Base-by-base conservation (phyloP, 306 rosid species). In the Glycine tomentella region DNA sequence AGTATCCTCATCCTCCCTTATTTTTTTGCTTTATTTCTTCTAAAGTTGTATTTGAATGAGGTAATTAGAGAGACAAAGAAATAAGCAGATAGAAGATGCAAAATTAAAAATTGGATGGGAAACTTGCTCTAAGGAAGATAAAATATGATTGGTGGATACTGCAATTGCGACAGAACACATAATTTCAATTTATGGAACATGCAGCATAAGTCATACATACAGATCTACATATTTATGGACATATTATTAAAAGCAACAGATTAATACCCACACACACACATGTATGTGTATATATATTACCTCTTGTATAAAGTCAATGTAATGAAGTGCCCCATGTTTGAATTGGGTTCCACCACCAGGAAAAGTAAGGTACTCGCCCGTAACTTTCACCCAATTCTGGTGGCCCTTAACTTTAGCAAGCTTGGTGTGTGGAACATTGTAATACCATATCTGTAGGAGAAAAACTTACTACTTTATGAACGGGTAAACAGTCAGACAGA, bases 311-410 rank as follows among this genome's bases (percentile, higher is more conserved):
- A 93, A 96, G 84, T 96, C 99, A 74, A 96, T 93, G 89, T 96
- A 96, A 87, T 96, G 99, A 88, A 96, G 99, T 38, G 99, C 99
- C 44, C 99, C 99, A 14, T 90, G 97, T 93, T 90, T 93, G 82
- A 96, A 96, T 83, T 96, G 99, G 61, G 99, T 96, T 84, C 99
- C 99, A 25, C 99, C 99, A 72, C 99, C 99, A 15, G 99, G 99
- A 79, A 96, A 96, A 74, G 98, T 93, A 76, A 96, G 96, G 83
- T 85, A 90, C 82, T 96, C 98, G 1, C 99, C 99, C 0, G 90
- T 85, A 67, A 96, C 92, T 83, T 96, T 96, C 67, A 96, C 98
- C 98, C 99, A 96, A 78, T 96, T 96, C 84, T 96, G 99, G 77
- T 96, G 99, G 17, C 99, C 98, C 86, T 96, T 96, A 73, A 91